phyloP scores from a whole-genome alignment of 441 rosid species.

The Pelargonium myrrhifolium region DNA sequence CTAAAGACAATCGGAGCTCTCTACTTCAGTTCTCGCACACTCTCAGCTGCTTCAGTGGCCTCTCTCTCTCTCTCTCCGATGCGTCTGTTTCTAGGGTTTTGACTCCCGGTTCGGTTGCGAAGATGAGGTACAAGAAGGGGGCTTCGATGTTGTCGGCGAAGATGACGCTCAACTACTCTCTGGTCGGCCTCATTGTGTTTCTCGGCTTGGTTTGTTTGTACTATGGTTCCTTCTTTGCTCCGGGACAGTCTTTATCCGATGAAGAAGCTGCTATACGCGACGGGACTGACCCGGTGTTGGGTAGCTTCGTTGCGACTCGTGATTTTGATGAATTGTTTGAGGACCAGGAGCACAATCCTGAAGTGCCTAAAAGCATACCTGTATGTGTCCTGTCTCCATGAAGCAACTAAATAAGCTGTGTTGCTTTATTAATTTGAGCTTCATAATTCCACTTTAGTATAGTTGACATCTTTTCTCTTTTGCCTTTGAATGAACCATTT shows the following conservation, averaged over 20 bases:
- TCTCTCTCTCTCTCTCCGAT: too few species aligned
- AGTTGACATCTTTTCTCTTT: too few species aligned
- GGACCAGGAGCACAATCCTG: slow-evolving; percentile 28
- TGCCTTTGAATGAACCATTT: too few species aligned
- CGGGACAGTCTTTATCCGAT: slow-evolving; percentile 34
- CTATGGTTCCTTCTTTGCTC: slow-evolving; percentile 48
- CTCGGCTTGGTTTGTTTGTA: slow-evolving; percentile 73
- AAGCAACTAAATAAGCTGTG: background rate
- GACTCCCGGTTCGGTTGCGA: background rate
- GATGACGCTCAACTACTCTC: slow-evolving; percentile 43
- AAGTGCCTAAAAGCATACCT: slow-evolving; percentile 56
- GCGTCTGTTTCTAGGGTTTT: too few species aligned
- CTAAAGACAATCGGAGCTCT: too few species aligned
- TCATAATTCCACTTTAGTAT: background rate
- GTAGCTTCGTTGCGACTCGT: background rate
- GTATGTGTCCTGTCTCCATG: slow-evolving; percentile 35
- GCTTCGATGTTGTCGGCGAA: slow-evolving; percentile 32
- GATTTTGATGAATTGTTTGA: slow-evolving; percentile 31
- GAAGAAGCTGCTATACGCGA: slow-evolving; percentile 30
- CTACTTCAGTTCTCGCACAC: too few species aligned
- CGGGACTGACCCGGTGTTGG: slow-evolving; percentile 36
- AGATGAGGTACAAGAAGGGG: slow-evolving; percentile 54
- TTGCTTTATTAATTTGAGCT: background rate
- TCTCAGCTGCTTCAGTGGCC: too few species aligned
- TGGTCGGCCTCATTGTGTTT: slow-evolving; percentile 47